These are phyloP conservation scores for Gossypium ekmanianum DNA, from an alignment of 345 rosid genomes.

Conservation along the genomic window DNA sequence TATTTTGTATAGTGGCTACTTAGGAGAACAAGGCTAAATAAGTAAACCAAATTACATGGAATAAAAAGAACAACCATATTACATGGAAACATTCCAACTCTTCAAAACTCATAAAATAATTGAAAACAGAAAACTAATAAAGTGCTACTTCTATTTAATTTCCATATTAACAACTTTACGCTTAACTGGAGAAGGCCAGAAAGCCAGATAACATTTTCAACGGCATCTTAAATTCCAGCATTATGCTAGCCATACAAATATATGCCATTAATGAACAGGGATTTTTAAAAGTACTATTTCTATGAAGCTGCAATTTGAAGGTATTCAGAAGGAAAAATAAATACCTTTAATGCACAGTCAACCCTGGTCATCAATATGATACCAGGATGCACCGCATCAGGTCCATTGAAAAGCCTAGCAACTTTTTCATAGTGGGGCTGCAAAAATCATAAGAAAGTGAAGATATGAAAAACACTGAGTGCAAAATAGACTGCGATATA, in stretches of 20 bases:
- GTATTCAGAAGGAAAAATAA: slow-evolving; percentile 9
- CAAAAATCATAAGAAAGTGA: slow-evolving; percentile 12
- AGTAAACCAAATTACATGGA: neutral
- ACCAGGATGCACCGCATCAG: slow-evolving; percentile 83
- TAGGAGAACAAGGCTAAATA: slow-evolving; percentile 1
- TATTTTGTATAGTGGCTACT: neutral
- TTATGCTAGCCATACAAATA: neutral
- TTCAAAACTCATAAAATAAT: neutral
- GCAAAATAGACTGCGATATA: slow-evolving; percentile 27
- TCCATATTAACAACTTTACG: neutral
- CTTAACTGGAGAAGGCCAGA: slow-evolving; percentile 5
- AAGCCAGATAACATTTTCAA: slow-evolving; percentile 1
- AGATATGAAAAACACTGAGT: neutral
- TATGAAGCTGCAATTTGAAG: neutral
- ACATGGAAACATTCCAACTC: neutral
- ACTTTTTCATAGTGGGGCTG: slow-evolving; percentile 96
- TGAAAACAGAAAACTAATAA: neutral
- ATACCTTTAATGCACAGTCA: slow-evolving; percentile 89
- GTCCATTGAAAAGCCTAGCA: slow-evolving; percentile 91
- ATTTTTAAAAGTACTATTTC: neutral
- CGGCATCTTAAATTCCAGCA: neutral
- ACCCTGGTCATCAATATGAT: slow-evolving; percentile 79
- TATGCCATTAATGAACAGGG: neutral
- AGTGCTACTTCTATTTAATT: neutral
- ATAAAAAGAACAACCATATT: neutral